These are phyloP conservation scores for Roridomyces roridus DNA, from an alignment of 768 basidiomycete genomes.

Conservation along the genomic window DNA sequence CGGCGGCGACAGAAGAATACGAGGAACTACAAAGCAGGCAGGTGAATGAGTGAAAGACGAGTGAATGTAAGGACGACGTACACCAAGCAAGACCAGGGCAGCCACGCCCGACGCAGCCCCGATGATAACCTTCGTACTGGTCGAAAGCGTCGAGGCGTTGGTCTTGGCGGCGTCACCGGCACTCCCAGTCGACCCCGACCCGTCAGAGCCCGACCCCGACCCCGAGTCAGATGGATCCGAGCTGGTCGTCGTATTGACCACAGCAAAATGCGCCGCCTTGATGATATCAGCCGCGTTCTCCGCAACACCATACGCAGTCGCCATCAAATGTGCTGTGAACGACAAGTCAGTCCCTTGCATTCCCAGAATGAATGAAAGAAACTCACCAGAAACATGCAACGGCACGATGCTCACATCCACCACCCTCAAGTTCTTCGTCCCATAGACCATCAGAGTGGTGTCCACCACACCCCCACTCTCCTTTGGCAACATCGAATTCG, in stretches of 20 bases:
- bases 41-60: not conserved
- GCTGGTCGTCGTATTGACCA: not conserved
- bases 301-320: conserved; percentile 28
- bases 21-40: not conserved
- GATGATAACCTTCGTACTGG: conserved; percentile 16
- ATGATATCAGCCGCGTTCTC: conserved; percentile 27
- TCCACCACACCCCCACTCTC: conserved; percentile 44
- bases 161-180: not conserved
- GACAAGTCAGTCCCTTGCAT: too few relatives aligned
- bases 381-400: conserved; percentile 18
- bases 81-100: conserved; percentile 7
- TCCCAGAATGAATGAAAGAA: too few relatives aligned
- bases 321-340: conserved; percentile 22
- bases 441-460: conserved; percentile 47
- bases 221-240: not conserved
- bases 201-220: not conserved
- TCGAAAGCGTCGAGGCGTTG: conserved; percentile 9
- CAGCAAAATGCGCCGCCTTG: conserved; percentile 15
- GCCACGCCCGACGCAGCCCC: conserved; percentile 8
- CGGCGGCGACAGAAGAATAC: conserved; percentile 14
- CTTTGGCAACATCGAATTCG: conserved; percentile 22
- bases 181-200: not conserved
- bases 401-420: conserved; percentile 32
- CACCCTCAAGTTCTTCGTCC: conserved; percentile 49
- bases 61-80: not conserved